Evolutionary conservation across 441 rosid genomes (phyloP).

Genomic region (Eutrema salsugineum): DNA sequence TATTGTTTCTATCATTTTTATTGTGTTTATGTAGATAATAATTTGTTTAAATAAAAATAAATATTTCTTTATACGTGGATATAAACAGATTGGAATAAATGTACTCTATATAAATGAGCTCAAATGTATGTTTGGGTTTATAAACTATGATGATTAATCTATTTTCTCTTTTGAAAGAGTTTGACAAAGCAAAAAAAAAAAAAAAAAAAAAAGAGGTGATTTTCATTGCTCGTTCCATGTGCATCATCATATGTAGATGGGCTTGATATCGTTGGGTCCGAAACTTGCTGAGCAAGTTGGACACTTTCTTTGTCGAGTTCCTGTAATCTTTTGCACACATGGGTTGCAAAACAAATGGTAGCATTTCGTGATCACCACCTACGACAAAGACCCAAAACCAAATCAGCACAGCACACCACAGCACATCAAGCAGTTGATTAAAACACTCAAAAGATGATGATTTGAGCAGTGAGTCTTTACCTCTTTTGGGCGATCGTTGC

Average conservation of each 20-base stretch:
- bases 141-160: background rate
- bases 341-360: slow-evolving; percentile 89
- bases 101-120: background rate
- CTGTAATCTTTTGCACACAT: slow-evolving; percentile 77
- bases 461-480: slow-evolving; percentile 31
- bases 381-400: background rate
- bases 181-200: background rate
- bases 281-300: slow-evolving; percentile 84
- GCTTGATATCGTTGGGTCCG: slow-evolving; percentile 84
- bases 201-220: background rate
- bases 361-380: slow-evolving; percentile 98
- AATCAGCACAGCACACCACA: background rate
- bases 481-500: slow-evolving; percentile 92
- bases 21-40: no score
- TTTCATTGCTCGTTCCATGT: background rate
- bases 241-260: slow-evolving; percentile 42
- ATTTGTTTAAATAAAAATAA: no score
- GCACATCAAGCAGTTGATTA: background rate
- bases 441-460: background rate
- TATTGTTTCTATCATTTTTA: no score
- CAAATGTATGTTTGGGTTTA: background rate
- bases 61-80: no score
- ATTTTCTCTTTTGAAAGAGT: background rate
- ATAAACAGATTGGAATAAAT: background rate
- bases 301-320: slow-evolving; percentile 85